Base-by-base conservation (phyloP, 78 protist genomes). In the Chrysochromulina tobinii region DNA sequence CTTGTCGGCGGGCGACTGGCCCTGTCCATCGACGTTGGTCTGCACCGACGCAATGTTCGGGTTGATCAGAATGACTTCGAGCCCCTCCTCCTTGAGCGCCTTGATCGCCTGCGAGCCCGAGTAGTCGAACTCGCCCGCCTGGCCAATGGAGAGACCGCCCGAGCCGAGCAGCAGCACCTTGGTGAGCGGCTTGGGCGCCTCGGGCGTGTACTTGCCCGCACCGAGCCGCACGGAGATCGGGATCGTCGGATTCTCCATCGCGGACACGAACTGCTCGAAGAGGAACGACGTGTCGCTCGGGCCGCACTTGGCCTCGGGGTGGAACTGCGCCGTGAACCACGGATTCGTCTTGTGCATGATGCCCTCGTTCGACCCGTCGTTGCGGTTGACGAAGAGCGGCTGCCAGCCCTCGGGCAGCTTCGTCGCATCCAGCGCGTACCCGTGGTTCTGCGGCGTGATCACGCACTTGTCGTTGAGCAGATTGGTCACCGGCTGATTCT, bases 91-190 rank as follows among this genome's bases (percentile, higher is more conserved):
- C 94, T 97, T 96, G 81, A 98, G 95, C 14, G 98, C 97, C 92
- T 98, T 98, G 95, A 98, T 97, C 67, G 94, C 94, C 85, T 97
- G 98, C 21, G 96, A 96, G 69, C 99, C 99, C 0, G 98, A 96
- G 94, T 98, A 98, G 95, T 98, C 99, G 85, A 98, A 98, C 95
- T 98, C 99, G 67, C 99, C 99, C 23, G 99, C 99, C 95, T 98
- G 99, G 23, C 99, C 99, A 89, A 98, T 98, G 81, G 98, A 93
- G 6, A 98, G 96, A 73, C 99, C 99, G 68, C 99, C 99, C 11
- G 96, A 92, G 87, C 99, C 99, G 67, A 98, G 94, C 23, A 98
- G 84, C 72, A 98, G 94, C 15, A 98, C 99, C 57, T 75, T 75
- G 58, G 18, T 75, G 23, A 75, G 83, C 50, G 88, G 66, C 66